Conservation (phyloP, 495 filamentous ascomycete species). For the Emericellopsis terricola region DNA sequence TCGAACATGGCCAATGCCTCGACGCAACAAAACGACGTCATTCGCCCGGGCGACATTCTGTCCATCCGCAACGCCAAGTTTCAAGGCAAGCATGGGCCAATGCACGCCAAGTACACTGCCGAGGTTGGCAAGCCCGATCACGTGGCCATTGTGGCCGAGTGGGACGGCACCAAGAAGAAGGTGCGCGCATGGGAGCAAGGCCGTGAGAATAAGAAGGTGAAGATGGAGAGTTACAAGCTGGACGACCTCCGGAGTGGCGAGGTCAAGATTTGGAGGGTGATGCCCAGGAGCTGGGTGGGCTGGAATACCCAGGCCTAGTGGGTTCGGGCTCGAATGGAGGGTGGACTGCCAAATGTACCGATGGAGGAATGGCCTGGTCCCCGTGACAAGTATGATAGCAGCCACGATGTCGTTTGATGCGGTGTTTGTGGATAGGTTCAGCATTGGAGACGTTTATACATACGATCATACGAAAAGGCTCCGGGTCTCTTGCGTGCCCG, state of each 20-base stretch:
- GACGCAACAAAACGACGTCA: constrained; percentile 80
- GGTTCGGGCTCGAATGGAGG: not conserved
- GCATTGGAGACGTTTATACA: too few species aligned
- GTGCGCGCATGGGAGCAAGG: constrained; percentile 92
- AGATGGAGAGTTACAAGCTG: constrained; percentile 81
- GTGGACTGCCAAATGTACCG: too few species aligned
- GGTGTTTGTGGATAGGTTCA: too few species aligned
- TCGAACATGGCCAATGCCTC: constrained; percentile 86
- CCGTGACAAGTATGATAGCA: too few species aligned
- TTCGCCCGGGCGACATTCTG: constrained; percentile 83
- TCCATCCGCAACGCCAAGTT: constrained; percentile 89
- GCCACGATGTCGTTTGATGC: too few species aligned
- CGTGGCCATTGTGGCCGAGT: constrained; percentile 90
- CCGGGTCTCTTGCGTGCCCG: too few species aligned
- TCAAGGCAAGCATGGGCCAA: constrained; percentile 83
- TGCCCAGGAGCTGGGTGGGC: constrained; percentile 81
- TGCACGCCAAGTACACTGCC: constrained; percentile 81
- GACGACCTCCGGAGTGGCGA: constrained; percentile 85
- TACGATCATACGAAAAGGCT: too few species aligned
- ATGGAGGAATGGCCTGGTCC: too few species aligned
- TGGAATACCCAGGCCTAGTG: constrained; percentile 38
- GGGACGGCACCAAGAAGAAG: constrained; percentile 98
- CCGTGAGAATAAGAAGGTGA: constrained; percentile 84
- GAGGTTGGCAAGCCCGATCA: constrained; percentile 91
- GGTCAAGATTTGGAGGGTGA: constrained; percentile 94